A percentile compares a stretch with the other conserved stretches of the same genome.
Conservation (phyloP, 2,329 filamentous ascomycete species). For the Thelonectria olida region DNA sequence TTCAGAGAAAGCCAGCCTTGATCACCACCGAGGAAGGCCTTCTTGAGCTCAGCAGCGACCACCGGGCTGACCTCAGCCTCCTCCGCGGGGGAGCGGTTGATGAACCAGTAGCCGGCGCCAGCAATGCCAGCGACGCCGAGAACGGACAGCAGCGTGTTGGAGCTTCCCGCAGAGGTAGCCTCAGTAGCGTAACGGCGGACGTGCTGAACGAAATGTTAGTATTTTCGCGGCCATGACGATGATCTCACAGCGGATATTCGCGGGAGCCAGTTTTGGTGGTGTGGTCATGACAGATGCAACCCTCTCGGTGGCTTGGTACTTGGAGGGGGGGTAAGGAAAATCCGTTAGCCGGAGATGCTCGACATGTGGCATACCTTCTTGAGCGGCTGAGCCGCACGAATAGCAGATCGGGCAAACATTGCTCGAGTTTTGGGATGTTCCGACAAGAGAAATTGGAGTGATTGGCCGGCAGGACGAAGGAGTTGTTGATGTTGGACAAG, state of each 20-base stretch:
- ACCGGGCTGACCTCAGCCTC: conserved; percentile 58
- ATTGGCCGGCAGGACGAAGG: conserved; percentile 30
- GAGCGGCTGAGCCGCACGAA: conserved; percentile 72
- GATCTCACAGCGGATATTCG: neutral
- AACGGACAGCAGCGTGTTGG: conserved; percentile 68
- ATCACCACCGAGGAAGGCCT: conserved; percentile 79
- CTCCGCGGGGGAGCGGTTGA: conserved; percentile 61
- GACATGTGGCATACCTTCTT: conserved; percentile 64
- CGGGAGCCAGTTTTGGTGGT: neutral
- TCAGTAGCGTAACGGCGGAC: conserved; percentile 76
- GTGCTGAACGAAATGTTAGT: conserved; percentile 52
- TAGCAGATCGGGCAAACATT: conserved; percentile 75
- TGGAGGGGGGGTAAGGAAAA: conserved; percentile 2
- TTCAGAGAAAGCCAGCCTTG: conserved; percentile 88
- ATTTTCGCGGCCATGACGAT: neutral
- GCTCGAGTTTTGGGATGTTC: conserved; percentile 40
- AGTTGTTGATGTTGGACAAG: conserved; percentile 10
- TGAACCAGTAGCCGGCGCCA: conserved; percentile 66
- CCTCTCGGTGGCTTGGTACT: conserved; percentile 13
- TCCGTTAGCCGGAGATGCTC: neutral
- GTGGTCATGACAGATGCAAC: conserved; percentile 15
- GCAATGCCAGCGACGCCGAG: conserved; percentile 68
- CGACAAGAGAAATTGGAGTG: conserved; percentile 34
- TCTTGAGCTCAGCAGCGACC: conserved; percentile 64
- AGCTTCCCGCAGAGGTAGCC: conserved; percentile 59